Evolutionary conservation across 1,139 yeast genomes (phyloP).

Genomic region (Kodamaea fungicola): DNA sequence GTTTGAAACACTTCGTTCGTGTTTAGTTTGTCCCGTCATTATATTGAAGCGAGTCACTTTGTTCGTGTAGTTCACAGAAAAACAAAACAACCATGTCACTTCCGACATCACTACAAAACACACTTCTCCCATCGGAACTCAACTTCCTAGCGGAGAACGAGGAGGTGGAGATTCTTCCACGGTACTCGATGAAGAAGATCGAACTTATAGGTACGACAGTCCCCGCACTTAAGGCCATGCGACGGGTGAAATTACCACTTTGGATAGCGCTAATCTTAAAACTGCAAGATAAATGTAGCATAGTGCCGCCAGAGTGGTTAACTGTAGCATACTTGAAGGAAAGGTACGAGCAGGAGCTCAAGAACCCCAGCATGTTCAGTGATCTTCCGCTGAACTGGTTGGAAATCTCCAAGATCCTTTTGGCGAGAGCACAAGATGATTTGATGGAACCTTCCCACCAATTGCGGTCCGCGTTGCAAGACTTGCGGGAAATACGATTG

Average conservation of each 20-base stretch:
- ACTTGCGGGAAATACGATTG: conserved; percentile 76
- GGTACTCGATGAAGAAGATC: conserved; percentile 63
- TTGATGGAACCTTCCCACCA: conserved; percentile 61
- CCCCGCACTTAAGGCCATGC: conserved; percentile 63
- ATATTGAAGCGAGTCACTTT: no score
- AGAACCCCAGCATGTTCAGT: conserved; percentile 57
- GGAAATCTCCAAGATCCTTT: conserved; percentile 66
- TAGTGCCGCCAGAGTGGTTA: conserved; percentile 90
- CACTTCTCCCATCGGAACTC: conserved; percentile 74
- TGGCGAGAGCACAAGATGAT: conserved; percentile 73
- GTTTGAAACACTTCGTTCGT: no score
- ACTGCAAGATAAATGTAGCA: conserved; percentile 80
- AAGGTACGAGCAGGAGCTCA: conserved; percentile 66
- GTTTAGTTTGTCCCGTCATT: no score
- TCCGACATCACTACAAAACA: conserved; percentile 52
- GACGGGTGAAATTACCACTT: conserved; percentile 69
- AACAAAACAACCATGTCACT: conserved; percentile 50
- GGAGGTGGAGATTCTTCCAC: conserved; percentile 66
- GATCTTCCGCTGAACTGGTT: conserved; percentile 86
- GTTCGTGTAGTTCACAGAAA: no score
- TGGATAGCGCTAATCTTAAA: conserved; percentile 87
- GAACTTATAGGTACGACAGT: conserved; percentile 57
- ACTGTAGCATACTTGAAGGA: conserved; percentile 50
- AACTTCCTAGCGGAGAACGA: conserved; percentile 85
- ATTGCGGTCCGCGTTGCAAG: conserved; percentile 70